phyloP scores from a whole-genome alignment of 2,329 filamentous ascomycete genomes.

The Amesomyces nigricolor region DNA sequence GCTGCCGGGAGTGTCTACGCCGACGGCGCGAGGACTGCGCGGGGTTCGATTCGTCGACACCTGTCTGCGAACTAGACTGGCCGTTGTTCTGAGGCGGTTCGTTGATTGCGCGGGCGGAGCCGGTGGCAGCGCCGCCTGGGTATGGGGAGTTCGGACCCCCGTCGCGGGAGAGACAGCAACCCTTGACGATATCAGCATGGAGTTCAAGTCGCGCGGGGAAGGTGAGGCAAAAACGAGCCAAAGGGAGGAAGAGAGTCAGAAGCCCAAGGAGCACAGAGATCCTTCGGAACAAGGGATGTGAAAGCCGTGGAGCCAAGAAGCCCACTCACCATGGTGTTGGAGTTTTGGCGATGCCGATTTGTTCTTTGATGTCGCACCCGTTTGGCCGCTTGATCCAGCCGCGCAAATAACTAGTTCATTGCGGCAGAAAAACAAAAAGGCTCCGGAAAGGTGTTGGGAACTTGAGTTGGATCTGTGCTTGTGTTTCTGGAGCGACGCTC shows the following conservation, averaged over 20 bases:
- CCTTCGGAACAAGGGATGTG: not conserved
- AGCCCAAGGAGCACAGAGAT: not conserved
- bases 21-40: conserved; percentile 20
- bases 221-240: not conserved
- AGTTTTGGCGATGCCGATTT: not conserved
- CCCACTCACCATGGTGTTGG: conserved; percentile 21
- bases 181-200: conserved; percentile 33
- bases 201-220: too few relatives aligned
- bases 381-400: conserved; percentile 23
- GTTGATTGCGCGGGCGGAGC: conserved; percentile 51
- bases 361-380: conserved; percentile 18
- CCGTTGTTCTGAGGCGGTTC: conserved; percentile 33
- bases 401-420: conserved; percentile 27
- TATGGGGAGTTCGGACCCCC: conserved; percentile 50
- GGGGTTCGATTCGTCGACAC: conserved; percentile 26
- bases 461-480: not conserved
- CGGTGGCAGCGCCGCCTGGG: conserved; percentile 41
- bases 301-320: not conserved
- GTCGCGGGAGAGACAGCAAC: conserved; percentile 53
- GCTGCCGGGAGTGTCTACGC: conserved; percentile 33
- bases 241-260: not conserved
- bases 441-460: not conserved
- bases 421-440: conserved; percentile 10
- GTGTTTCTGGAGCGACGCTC: not conserved
- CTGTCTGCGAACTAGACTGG: conserved; percentile 27